These are phyloP conservation scores for Striga hermonthica DNA, from an alignment of 305 asterid genomes.

Conservation along the genomic window DNA sequence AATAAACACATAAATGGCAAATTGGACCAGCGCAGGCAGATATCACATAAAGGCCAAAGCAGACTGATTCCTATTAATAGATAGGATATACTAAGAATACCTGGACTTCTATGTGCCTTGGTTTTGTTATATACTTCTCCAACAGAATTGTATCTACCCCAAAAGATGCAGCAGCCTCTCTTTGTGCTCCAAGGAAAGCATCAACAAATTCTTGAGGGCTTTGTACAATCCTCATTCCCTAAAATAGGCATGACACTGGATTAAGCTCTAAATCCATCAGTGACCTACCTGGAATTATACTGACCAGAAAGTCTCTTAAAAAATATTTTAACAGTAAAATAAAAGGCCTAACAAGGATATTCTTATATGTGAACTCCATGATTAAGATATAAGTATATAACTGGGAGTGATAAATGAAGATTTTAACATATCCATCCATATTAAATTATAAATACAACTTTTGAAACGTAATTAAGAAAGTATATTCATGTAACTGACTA, in stretches of 20 bases:
- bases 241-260: conserved; percentile 31
- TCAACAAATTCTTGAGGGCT: conserved; percentile 74
- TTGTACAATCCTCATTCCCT: conserved; percentile 98
- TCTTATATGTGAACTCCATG: not conserved
- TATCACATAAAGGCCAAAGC: not conserved
- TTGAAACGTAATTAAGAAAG: no score
- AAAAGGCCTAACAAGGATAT: no score
- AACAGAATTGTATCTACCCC: conserved; percentile 80
- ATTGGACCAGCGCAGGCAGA: conserved; percentile 4
- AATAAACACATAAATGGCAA: conserved; percentile 22
- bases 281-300: conserved; percentile 11
- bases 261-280: conserved; percentile 24
- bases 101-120: conserved; percentile 98
- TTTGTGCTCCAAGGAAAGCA: conserved; percentile 89
- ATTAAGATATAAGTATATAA: not conserved
- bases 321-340: not conserved
- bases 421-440: not conserved
- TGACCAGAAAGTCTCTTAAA: conserved; percentile 21
- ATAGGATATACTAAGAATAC: conserved; percentile 40
- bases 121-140: conserved; percentile 91
- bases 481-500: no score
- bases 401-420: not conserved
- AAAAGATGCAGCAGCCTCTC: conserved; percentile 99
- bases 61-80: conserved; percentile 6
- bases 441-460: no score